Percentiles rank a stretch among this genome's conserved stretches.
Conservation (phyloP, 306 rosid genomes). For the Quercus mongolica region DNA sequence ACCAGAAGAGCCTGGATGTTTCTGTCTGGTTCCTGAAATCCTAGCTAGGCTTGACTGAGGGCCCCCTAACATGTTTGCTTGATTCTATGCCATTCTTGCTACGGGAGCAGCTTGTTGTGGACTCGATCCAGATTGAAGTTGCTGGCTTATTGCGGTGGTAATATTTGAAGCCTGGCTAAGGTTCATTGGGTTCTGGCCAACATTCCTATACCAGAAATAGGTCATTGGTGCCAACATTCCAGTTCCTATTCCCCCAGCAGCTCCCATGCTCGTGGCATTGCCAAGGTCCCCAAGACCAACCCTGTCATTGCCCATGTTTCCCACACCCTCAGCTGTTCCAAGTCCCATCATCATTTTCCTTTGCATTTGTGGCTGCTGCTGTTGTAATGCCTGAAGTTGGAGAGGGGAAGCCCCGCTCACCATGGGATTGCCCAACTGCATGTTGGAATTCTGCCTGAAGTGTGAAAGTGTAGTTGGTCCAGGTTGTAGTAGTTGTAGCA, state of each 20-base stretch:
- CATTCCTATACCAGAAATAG: constrained; percentile 69
- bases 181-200: too few relatives aligned
- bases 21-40: constrained; percentile 67
- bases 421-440: constrained; percentile 36
- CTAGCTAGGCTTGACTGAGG: constrained; percentile 67
- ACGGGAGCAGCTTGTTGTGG: constrained; percentile 35
- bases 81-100: constrained; percentile 34
- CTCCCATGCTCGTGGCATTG: constrained; percentile 49
- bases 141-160: constrained; percentile 56
- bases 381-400: constrained; percentile 60
- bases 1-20: constrained; percentile 58
- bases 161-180: constrained; percentile 48
- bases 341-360: constrained; percentile 88
- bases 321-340: constrained; percentile 62
- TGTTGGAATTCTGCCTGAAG: constrained; percentile 68
- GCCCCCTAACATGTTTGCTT: constrained; percentile 51
- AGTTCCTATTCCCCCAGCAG: constrained; percentile 70
- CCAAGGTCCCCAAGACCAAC: constrained; percentile 64
- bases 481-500: constrained; percentile 14
- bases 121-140: constrained; percentile 44
- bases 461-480: constrained; percentile 65
- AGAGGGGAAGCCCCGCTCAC: constrained; percentile 7
- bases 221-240: constrained; percentile 80
- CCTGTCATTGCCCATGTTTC: constrained; percentile 58
- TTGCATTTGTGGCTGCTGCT: constrained; percentile 66